Evolutionary conservation across 1,139 yeast genomes (phyloP).

Genomic region (Geotrichum candidum): DNA sequence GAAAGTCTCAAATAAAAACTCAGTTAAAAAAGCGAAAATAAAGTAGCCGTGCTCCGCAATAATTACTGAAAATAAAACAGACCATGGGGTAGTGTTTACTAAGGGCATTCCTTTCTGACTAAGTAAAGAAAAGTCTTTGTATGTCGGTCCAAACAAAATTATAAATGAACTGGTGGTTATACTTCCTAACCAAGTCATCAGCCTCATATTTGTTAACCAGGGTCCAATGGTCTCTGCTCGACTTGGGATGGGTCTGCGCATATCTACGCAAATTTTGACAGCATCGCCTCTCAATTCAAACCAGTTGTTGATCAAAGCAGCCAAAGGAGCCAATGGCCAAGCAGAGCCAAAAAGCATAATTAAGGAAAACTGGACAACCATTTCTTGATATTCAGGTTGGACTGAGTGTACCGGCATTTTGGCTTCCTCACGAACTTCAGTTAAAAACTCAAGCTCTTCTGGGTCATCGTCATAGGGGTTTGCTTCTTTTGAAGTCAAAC

Average conservation of each 20-base stretch:
- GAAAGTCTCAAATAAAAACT: conserved; percentile 18
- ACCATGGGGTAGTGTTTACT: conserved; percentile 40
- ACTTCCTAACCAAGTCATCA: conserved; percentile 71
- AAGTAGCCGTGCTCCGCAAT: conserved; percentile 54
- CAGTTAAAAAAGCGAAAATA: conserved; percentile 23
- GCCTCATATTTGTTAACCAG: conserved; percentile 63
- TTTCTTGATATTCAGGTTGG: conserved; percentile 65
- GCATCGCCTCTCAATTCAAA: conserved; percentile 48
- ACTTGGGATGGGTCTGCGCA: conserved; percentile 59
- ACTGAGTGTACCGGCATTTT: conserved; percentile 58
- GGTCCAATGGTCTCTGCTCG: conserved; percentile 63
- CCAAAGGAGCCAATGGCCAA: conserved; percentile 83
- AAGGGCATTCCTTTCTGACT: conserved; percentile 13
- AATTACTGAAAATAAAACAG: conserved; percentile 48
- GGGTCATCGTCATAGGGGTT: conserved; percentile 42
- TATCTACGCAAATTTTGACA: conserved; percentile 41
- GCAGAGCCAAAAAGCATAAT: conserved; percentile 78
- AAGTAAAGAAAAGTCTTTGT: conserved; percentile 19
- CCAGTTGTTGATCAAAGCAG: conserved; percentile 57
- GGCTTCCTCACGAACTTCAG: conserved; percentile 49
- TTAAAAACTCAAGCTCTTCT: conserved; percentile 51
- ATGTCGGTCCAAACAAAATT: conserved; percentile 53
- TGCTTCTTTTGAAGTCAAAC: conserved; percentile 24
- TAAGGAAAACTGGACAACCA: conserved; percentile 75
- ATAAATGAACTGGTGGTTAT: conserved; percentile 66